A percentile compares a stretch with the other conserved stretches of the same genome.
These are phyloP conservation scores for Ascochyta rabiei DNA, from an alignment of 2,329 filamentous ascomycete genomes.

Conservation along the genomic window DNA sequence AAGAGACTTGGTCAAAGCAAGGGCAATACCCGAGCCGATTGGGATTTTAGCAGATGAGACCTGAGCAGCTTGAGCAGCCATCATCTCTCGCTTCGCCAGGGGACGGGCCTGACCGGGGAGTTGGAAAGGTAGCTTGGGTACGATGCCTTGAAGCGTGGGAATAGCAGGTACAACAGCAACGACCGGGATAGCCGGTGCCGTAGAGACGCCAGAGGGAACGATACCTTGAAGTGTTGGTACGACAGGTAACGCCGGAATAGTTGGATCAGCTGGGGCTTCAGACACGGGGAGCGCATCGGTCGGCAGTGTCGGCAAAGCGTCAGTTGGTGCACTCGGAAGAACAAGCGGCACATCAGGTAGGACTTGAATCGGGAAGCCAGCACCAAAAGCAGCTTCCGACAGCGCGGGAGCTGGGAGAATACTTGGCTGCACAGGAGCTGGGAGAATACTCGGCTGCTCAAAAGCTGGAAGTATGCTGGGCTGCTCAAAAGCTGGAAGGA, in stretches of 20 bases:
- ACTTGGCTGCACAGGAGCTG: too few species aligned
- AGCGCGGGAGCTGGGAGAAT: background rate
- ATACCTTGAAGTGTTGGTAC: too few species aligned
- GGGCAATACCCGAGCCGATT: background rate
- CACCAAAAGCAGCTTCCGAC: background rate
- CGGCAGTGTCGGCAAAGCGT: background rate
- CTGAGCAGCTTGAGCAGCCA: background rate
- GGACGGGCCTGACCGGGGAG: background rate
- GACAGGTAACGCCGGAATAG: too few species aligned
- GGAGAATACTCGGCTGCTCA: too few species aligned
- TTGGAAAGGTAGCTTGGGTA: background rate
- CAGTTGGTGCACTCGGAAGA: background rate
- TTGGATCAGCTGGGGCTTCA: too few species aligned
- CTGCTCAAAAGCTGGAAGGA: too few species aligned
- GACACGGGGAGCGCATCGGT: background rate
- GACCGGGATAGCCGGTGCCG: background rate
- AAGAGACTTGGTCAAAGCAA: background rate
- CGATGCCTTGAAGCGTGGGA: background rate
- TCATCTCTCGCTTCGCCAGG: slow-evolving; percentile 1
- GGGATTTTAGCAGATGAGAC: background rate
- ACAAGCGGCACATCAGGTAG: slow-evolving; percentile 6
- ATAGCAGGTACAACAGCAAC: background rate
- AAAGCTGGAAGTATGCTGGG: too few species aligned
- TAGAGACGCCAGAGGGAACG: background rate
- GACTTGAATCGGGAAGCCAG: slow-evolving; percentile 7